Conservation (phyloP, 1,139 yeast species). For the Pichia cactophila region DNA sequence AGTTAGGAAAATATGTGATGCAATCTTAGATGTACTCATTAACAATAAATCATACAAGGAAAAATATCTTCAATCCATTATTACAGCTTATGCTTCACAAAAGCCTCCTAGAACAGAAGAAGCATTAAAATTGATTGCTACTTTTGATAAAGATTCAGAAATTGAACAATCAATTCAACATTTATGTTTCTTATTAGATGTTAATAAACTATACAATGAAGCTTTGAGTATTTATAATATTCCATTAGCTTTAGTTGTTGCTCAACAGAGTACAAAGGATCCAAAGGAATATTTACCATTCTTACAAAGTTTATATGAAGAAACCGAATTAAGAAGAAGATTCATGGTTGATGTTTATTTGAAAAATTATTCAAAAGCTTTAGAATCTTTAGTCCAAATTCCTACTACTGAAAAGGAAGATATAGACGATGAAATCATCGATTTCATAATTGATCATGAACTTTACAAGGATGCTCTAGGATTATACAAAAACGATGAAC, state of each 20-base stretch:
- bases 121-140: constrained; percentile 60
- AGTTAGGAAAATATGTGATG: constrained; percentile 71
- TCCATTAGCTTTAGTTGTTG: constrained; percentile 70
- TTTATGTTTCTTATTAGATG: constrained; percentile 86
- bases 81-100: constrained; percentile 91
- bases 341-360: constrained; percentile 78
- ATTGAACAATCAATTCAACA: constrained; percentile 67
- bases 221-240: constrained; percentile 82
- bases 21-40: constrained; percentile 49
- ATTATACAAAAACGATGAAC: constrained; percentile 51
- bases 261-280: constrained; percentile 95
- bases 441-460: constrained; percentile 66
- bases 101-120: constrained; percentile 76
- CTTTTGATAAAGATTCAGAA: constrained; percentile 40
- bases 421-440: constrained; percentile 53
- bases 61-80: constrained; percentile 64
- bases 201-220: constrained; percentile 68
- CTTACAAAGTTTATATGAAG: constrained; percentile 68
- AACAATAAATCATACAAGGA: constrained; percentile 44
- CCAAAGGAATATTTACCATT: constrained; percentile 96
- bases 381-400: constrained; percentile 54
- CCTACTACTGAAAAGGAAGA: constrained; percentile 23
- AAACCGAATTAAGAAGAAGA: constrained; percentile 56
- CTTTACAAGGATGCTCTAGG: constrained; percentile 64
- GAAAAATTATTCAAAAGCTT: constrained; percentile 60